Percentiles rank a stretch among this genome's conserved stretches.
These are phyloP conservation scores for Boletellus emodensis DNA, from an alignment of 768 basidiomycete species.

Conservation along the genomic window DNA sequence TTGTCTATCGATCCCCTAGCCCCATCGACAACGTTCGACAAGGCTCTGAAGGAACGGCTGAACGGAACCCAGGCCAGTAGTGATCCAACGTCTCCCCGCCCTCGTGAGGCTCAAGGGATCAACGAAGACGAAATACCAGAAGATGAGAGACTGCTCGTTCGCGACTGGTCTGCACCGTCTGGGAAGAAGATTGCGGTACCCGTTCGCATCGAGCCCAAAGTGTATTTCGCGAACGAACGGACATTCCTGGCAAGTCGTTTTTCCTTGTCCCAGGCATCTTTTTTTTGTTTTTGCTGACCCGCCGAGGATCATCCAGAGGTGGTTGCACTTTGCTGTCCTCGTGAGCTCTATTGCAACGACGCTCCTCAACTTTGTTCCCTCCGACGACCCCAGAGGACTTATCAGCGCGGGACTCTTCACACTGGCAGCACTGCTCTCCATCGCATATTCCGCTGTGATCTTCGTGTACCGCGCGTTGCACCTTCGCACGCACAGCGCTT, in stretches of 20 bases:
- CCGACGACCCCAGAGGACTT: conserved; percentile 71
- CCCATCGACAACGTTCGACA: conserved; percentile 78
- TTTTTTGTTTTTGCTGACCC: neutral
- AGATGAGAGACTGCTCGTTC: conserved; percentile 56
- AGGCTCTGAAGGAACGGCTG: conserved; percentile 71
- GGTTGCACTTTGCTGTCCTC: conserved; percentile 84
- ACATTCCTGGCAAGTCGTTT: conserved; percentile 77
- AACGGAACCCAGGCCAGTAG: conserved; percentile 30
- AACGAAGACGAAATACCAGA: conserved; percentile 35
- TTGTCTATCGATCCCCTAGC: conserved; percentile 85
- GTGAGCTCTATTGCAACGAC: conserved; percentile 88
- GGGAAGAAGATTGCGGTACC: conserved; percentile 92
- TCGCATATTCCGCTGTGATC: conserved; percentile 80
- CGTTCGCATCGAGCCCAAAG: conserved; percentile 96
- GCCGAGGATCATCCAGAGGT: conserved; percentile 54
- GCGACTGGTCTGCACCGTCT: conserved; percentile 71
- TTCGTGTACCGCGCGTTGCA: conserved; percentile 73
- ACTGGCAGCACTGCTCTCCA: conserved; percentile 79
- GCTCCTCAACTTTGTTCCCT: conserved; percentile 77
- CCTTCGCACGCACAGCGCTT: conserved; percentile 66
- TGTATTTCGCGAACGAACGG: conserved; percentile 93
- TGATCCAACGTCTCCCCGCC: conserved; percentile 10
- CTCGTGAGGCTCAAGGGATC: conserved; percentile 28
- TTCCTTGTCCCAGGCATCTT: neutral
- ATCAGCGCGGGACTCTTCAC: conserved; percentile 90